Base-by-base conservation (phyloP, 2,329 filamentous ascomycete genomes). In the Pestalotiopsis sp. region DNA sequence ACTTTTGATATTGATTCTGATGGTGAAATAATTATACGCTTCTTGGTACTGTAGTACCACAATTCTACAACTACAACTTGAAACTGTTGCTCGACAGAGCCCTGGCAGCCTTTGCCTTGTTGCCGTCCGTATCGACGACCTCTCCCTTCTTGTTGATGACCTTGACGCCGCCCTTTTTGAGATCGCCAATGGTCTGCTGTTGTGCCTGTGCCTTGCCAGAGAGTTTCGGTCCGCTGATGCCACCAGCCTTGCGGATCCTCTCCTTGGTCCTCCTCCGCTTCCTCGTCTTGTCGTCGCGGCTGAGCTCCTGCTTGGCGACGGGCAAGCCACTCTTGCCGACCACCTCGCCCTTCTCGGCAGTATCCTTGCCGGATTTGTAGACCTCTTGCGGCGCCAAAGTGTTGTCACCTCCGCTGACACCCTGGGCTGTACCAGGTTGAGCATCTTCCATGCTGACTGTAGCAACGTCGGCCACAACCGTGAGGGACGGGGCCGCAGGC, bases 401-500 rank as follows among this genome's bases (percentile, higher is more conserved):
- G 76, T 91, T 93, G 72, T 89, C 84, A 60, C 86, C 88, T 66
- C 89, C 89, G 14, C 86, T 85, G 69, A 94, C 89, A 57, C 92
- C 93, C 76, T 91, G 90, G 58, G 93, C 92, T 0, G 92, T 93
- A 17, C 92, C 91, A 7, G 96, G 95, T 75, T 97, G 92, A 1
- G 94, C 95, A 77, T 99, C 96, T 83, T 99, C 96, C 92, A 98
- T 97, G 73, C 89, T 87, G 72, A 98, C 91, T 3, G 93, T 94
- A n/a, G 95, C 93, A 3, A 96, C 93, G 80, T 98, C 95, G 31
- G 93, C 88, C 41, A 98, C 92, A 67, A 98, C 92, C 58, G 93
- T 95, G 71, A 99, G 88, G 60, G 89, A 89, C n/a, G 93, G 90
- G 65, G 92, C 92, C 2, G 91, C 87, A 12, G 93, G 91, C 83